Percentiles rank a stretch among this genome's conserved stretches.
Evolutionary conservation across 768 basidiomycete genomes (phyloP).

Genomic region (Mycena leptocephala): DNA sequence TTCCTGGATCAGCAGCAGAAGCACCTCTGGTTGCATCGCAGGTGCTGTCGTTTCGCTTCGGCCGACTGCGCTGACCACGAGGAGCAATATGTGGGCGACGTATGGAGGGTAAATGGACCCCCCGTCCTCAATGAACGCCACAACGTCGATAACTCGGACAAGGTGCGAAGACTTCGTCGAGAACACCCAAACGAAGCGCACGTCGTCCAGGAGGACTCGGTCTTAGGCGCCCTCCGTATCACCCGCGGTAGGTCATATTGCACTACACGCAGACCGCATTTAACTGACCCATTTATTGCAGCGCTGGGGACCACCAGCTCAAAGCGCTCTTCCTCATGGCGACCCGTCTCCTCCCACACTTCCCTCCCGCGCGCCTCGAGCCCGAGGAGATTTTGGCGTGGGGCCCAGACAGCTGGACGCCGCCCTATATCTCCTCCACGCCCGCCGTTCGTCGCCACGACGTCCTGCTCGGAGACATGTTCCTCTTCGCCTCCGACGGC

Average conservation of each 20-base stretch:
- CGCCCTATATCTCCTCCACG: not conserved
- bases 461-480: not conserved
- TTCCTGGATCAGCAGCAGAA: constrained; percentile 46
- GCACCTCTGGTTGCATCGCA: constrained; percentile 52
- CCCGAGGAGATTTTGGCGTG: not conserved
- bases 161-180: constrained; percentile 43
- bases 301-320: no score
- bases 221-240: not conserved
- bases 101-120: constrained; percentile 38
- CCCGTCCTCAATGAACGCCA: constrained; percentile 45
- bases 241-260: not conserved
- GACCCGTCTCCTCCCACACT: not conserved
- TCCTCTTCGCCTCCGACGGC: no score
- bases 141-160: constrained; percentile 47
- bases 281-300: not conserved
- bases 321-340: constrained; percentile 7
- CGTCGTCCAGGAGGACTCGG: not conserved
- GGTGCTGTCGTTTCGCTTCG: constrained; percentile 35
- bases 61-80: constrained; percentile 7
- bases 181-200: constrained; percentile 48
- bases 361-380: not conserved
- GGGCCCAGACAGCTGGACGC: no score
- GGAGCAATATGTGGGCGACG: constrained; percentile 42
- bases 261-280: not conserved
- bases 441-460: not conserved